phyloP scores from a whole-genome alignment of 148 eudicot species.

The Vaccinium myrtillus region DNA sequence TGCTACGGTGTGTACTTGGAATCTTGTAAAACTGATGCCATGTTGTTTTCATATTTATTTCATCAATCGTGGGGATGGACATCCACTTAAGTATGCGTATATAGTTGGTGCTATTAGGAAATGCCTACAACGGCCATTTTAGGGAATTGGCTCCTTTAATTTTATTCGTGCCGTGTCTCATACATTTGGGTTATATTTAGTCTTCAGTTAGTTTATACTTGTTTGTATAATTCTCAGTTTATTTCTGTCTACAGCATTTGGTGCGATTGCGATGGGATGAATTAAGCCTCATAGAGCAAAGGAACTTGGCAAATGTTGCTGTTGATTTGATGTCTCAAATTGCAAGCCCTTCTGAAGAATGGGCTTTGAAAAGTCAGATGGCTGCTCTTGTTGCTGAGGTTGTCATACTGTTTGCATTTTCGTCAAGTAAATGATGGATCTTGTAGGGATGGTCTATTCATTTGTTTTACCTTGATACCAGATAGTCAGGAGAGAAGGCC shows the following conservation, averaged over 20 bases:
- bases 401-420: conserved; percentile 9
- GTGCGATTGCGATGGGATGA: conserved; percentile 97
- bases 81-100: not conserved
- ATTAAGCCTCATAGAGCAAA: conserved; percentile 52
- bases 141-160: not conserved
- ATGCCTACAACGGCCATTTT: not conserved
- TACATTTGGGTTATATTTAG: not conserved
- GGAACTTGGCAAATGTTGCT: conserved; percentile 73
- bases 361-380: conserved; percentile 94
- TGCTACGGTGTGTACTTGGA: not conserved
- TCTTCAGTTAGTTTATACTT: not conserved
- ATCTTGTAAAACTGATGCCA: not conserved
- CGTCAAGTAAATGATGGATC: conserved; percentile 8
- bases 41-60: not conserved
- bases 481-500: conserved; percentile 95
- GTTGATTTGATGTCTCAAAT: conserved; percentile 76
- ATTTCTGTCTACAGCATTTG: conserved; percentile 60
- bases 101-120: not conserved
- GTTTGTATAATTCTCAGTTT: not conserved
- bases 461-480: conserved; percentile 32
- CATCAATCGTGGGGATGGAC: not conserved
- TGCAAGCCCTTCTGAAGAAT: conserved; percentile 70
- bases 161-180: not conserved
- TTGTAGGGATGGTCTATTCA: not conserved
- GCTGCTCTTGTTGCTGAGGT: conserved; percentile 99